Base-by-base conservation (phyloP, 192 early-diverging fungal species). In the Pilobolus umbonatus region DNA sequence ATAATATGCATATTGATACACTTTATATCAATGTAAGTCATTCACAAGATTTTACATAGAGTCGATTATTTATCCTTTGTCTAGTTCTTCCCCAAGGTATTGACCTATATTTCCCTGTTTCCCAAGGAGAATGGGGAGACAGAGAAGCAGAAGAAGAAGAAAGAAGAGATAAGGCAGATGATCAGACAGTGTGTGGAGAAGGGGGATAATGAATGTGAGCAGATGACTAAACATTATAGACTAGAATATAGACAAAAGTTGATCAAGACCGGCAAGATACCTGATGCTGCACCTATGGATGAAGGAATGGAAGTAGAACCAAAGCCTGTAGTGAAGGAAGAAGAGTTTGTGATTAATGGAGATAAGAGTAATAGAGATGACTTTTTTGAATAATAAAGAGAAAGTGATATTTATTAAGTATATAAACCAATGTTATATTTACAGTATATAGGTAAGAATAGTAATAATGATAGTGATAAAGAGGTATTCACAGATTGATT, bases 301-400 rank as follows among this genome's bases (percentile, higher is more conserved):
- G 25, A 9, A 34, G 45, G 31, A 0, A 32, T 19, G 19, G 55
- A 57, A 14, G 45, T 26, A 4, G 11, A 30, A 9, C 31, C 48
- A 1, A 24, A 59, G 25, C 45, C 47, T 19, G 29, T 32, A 4
- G 45, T 32, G 21, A 45, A 47, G 25, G 57, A 55, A 11, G 38
- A 55, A 2, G 36, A 22, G 28, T 12, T 32, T 31, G 28, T 15
- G 12, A 28, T 28, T 11, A n/a, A 26, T 8, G 40, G 43, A 44
- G 36, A 57, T 7, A 26, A 32, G 32, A 44, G n/a, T 4, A 44
- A 30, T 9, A 32, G 34, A 25, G 57, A 59, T 26, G 57, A 59
- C 26, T 59, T 59, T 45, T 59, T 59, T 59, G 57, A 59, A 34
- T 57, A 59, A 32, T 28, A 22, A 22, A n/a, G n/a, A n/a, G n/a